A percentile compares a stretch with the other conserved stretches of the same genome.
These are phyloP conservation scores for Malus domestica DNA, from an alignment of 306 rosid genomes.

Conservation along the genomic window DNA sequence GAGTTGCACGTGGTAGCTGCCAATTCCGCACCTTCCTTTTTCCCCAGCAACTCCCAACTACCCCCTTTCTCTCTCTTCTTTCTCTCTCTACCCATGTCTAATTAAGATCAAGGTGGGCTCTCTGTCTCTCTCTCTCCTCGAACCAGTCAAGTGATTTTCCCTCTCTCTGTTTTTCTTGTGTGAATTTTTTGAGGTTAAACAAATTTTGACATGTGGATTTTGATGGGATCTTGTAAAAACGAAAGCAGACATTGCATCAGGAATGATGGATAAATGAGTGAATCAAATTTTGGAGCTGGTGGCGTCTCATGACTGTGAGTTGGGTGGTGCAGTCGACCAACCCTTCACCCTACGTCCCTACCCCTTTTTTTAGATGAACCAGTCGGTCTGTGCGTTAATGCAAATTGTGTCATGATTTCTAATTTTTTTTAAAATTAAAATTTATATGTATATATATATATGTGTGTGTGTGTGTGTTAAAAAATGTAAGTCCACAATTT, in stretches of 20 bases:
- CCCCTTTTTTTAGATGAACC: background rate
- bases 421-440: too few relatives aligned
- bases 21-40: conserved; percentile 23
- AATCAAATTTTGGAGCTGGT: background rate
- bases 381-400: conserved; percentile 17
- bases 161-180: background rate
- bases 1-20: conserved; percentile 70
- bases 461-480: too few relatives aligned
- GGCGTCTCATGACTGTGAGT: conserved; percentile 26
- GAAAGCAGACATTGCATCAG: background rate
- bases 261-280: background rate
- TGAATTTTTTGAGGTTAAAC: background rate
- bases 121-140: background rate
- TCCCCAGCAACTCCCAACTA: conserved; percentile 42
- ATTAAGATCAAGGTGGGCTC: background rate
- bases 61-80: conserved; percentile 9
- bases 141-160: background rate
- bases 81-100: background rate
- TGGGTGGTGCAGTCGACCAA: conserved; percentile 41
- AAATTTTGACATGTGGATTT: background rate
- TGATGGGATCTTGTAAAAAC: background rate
- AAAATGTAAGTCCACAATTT: too few relatives aligned
- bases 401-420: background rate
- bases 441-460: too few relatives aligned
- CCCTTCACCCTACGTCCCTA: conserved; percentile 19